These are phyloP conservation scores for Camellia sinensis DNA, from an alignment of 148 eudicot species.

Conservation along the genomic window DNA sequence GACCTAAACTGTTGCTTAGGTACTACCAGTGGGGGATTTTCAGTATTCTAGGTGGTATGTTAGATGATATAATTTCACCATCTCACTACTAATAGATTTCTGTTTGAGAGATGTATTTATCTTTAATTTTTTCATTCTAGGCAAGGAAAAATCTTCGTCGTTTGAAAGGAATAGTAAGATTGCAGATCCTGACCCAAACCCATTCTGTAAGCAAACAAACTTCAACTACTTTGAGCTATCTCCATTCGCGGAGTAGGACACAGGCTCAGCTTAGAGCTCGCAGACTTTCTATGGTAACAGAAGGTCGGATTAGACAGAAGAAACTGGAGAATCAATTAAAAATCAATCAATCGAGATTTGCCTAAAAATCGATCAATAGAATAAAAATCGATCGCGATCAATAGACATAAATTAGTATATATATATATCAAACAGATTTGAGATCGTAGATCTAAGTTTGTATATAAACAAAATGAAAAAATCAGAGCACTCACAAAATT, in stretches of 20 bases:
- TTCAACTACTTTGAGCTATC: slow-evolving; percentile 55
- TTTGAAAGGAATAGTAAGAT: slow-evolving; percentile 56
- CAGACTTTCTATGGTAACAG: slow-evolving; percentile 66
- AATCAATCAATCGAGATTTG: too few relatives aligned
- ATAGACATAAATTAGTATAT: too few relatives aligned
- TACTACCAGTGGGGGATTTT: background rate
- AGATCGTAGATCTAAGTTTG: too few relatives aligned
- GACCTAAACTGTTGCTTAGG: background rate
- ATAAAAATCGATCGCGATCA: too few relatives aligned
- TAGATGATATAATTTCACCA: background rate
- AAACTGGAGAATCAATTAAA: slow-evolving; percentile 75
- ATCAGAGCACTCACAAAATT: too few relatives aligned
- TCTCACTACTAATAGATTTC: background rate
- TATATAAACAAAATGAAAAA: too few relatives aligned
- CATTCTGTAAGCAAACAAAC: slow-evolving; percentile 60
- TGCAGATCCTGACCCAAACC: slow-evolving; percentile 50
- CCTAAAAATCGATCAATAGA: too few relatives aligned
- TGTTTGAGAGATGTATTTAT: background rate
- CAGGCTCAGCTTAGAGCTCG: slow-evolving; percentile 76
- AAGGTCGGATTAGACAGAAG: slow-evolving; percentile 74
- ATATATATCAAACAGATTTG: too few relatives aligned
- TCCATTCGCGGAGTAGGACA: slow-evolving; percentile 75
- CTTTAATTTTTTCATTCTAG: slow-evolving; percentile 28
- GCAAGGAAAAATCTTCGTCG: slow-evolving; percentile 61
- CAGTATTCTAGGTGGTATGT: background rate